A percentile compares a stretch with the other conserved stretches of the same genome.
Conservation (phyloP, 495 filamentous ascomycete species). For the Neurospora sp. region DNA sequence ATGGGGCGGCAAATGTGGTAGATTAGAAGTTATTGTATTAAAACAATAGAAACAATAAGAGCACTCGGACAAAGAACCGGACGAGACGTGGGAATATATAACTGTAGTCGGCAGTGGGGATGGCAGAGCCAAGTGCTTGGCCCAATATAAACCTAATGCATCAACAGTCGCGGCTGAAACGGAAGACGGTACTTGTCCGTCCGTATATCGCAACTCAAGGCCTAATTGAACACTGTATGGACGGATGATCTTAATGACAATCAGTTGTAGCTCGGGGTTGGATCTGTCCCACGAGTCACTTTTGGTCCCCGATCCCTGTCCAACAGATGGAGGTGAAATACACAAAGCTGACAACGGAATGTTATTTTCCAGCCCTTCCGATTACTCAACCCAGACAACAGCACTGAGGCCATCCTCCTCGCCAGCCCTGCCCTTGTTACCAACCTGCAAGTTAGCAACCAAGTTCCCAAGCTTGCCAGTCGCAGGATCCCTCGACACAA, state of each 20-base stretch:
- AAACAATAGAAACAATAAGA: too few relatives aligned
- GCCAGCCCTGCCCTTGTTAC: constrained; percentile 27
- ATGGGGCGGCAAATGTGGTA: too few relatives aligned
- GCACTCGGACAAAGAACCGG: too few relatives aligned
- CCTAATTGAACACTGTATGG: too few relatives aligned
- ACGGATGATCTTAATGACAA: background rate
- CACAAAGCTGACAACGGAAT: background rate
- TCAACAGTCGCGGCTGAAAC: too few relatives aligned
- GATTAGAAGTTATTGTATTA: too few relatives aligned
- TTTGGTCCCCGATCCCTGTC: background rate
- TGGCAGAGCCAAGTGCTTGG: too few relatives aligned
- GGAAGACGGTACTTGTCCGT: too few relatives aligned
- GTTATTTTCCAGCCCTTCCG: background rate
- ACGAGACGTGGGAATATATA: too few relatives aligned
- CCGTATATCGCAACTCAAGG: too few relatives aligned
- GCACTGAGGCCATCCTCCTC: constrained; percentile 37
- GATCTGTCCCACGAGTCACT: background rate
- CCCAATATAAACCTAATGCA: too few relatives aligned
- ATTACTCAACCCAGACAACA: constrained; percentile 35
- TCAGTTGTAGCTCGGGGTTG: background rate
- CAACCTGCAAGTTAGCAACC: constrained; percentile 32
- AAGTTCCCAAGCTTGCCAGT: constrained; percentile 47
- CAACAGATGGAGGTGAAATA: background rate
- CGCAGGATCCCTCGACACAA: constrained; percentile 43
- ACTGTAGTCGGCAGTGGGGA: too few relatives aligned